Percentiles rank a stretch among this genome's conserved stretches.
Conservation (phyloP, 208 protist genomes). For the Trypanosoma cruzi region DNA sequence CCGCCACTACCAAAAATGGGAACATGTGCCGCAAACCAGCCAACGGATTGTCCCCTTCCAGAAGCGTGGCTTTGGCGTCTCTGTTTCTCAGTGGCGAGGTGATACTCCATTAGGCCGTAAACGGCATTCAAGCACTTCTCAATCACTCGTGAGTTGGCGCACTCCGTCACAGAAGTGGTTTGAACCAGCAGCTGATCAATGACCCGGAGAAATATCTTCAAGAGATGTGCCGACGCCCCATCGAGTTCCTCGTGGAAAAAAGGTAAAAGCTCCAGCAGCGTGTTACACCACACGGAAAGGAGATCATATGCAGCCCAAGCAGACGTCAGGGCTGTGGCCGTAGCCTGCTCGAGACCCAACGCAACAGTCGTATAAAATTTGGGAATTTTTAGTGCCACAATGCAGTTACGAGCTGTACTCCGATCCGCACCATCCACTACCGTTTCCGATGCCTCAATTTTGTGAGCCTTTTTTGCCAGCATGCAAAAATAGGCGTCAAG, state of each 20-base stretch:
- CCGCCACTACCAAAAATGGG: not conserved
- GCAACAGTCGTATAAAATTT: constrained; percentile 14
- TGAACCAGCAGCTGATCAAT: constrained; percentile 12
- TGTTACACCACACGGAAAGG: constrained; percentile 20
- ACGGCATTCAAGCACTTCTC: constrained; percentile 13
- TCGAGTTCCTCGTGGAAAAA: constrained; percentile 7
- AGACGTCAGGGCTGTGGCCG: not conserved
- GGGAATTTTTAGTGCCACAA: not conserved
- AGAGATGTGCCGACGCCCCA: not conserved
- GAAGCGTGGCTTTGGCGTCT: not conserved
- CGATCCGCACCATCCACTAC: not conserved
- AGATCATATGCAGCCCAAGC: constrained; percentile 15
- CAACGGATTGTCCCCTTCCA: not conserved
- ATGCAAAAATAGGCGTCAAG: not conserved
- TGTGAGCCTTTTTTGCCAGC: not conserved
- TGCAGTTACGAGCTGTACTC: not conserved
- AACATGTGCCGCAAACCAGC: constrained; percentile 18
- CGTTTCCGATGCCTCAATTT: not conserved
- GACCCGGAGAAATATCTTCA: constrained; percentile 11
- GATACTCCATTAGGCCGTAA: constrained; percentile 16
- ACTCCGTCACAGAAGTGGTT: not conserved
- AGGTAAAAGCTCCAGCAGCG: constrained; percentile 18
- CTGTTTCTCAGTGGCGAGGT: not conserved
- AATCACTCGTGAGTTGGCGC: constrained; percentile 1
- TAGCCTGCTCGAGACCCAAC: constrained; percentile 13